Base-by-base conservation (phyloP, 768 basidiomycete genomes). In the Omphalotus guepiniiformis region DNA sequence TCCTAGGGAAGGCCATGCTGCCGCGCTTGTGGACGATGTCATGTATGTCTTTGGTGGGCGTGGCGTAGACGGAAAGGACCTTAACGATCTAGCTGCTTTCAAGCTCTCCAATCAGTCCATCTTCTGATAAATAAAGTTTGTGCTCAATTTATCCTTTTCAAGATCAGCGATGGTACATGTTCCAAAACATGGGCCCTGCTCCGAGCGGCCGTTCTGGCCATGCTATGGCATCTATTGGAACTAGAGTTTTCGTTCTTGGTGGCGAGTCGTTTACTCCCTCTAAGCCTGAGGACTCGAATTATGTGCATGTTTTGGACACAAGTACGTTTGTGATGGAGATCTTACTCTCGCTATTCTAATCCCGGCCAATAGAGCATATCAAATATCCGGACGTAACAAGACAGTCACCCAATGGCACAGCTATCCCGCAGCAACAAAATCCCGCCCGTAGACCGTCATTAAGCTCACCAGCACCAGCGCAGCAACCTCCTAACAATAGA, bases 141-240 rank as follows among this genome's bases (percentile, higher is more conserved):
- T 52, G 19, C 44, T 54, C 41, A 54, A 34, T 51, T 39, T 21
- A 8, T 15, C 36, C 38, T n/a, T n/a, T n/a, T n/a, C 25, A 62
- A 97, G 95, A 93, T 66, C 90, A 93, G 60, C 78, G 96, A 56
- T 99, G 96, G 96, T 99, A 94, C 69, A 98, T 94, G 92, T 99
- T 99, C 73, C 93, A 97, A 66, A 96, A 97, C 61, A 99, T 99
- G 96, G 96, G 96, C 0, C 95, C 95, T 15, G 80, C 91, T 13
- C 96, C 96, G 1, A 84, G 76, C 32, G 90, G 92, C 2, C 79
- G 96, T 41, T 94, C 92, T 7, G 96, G 96, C 2, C 96, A 99
- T 66, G 90, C 95, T n/a, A 95, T 99, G 93, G 92, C 94, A 6
- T 83, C 91, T 11, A 84, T 88, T 61, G 92, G 90, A 25, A 78